These are phyloP conservation scores for Hypoxylon subgilvum DNA, from an alignment of 495 filamentous ascomycete genomes.

Conservation along the genomic window DNA sequence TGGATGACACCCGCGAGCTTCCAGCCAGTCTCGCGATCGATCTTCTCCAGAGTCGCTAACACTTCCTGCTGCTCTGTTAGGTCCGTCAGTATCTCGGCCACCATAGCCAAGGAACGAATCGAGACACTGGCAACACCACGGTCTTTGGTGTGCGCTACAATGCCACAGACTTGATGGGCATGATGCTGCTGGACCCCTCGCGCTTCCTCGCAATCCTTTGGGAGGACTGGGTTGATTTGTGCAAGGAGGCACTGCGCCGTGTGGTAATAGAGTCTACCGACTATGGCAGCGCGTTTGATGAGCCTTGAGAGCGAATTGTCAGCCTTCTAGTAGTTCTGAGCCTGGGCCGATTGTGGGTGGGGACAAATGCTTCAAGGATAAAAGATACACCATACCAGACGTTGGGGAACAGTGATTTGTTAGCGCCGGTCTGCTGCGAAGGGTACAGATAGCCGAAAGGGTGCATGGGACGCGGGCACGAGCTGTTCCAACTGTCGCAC, in stretches of 20 bases:
- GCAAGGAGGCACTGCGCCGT: conserved; percentile 80
- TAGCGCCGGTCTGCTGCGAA: conserved; percentile 62
- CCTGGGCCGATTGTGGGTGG: neutral
- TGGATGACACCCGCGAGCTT: conserved; percentile 68
- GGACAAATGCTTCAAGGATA: neutral
- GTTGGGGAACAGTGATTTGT: conserved; percentile 81
- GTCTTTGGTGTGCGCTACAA: conserved; percentile 83
- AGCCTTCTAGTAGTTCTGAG: conserved; percentile 5
- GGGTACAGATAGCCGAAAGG: conserved; percentile 78
- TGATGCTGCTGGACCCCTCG: conserved; percentile 70
- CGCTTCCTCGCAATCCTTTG: conserved; percentile 68
- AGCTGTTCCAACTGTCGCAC: conserved; percentile 81
- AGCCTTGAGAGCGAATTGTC: conserved; percentile 64
- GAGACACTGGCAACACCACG: conserved; percentile 77
- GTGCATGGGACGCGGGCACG: conserved; percentile 82
- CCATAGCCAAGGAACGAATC: conserved; percentile 77
- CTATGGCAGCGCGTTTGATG: conserved; percentile 77
- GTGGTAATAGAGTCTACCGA: conserved; percentile 91
- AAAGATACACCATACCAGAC: conserved; percentile 69
- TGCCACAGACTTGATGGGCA: conserved; percentile 83
- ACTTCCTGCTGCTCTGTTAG: conserved; percentile 82
- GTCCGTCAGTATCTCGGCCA: conserved; percentile 72
- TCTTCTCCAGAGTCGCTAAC: conserved; percentile 74
- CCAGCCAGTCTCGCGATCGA: conserved; percentile 81
- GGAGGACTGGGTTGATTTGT: conserved; percentile 71